Percentiles rank a stretch among this genome's conserved stretches.
phyloP scores from a whole-genome alignment of 2,329 filamentous ascomycete species.

The Ascosphaera aggregata region DNA sequence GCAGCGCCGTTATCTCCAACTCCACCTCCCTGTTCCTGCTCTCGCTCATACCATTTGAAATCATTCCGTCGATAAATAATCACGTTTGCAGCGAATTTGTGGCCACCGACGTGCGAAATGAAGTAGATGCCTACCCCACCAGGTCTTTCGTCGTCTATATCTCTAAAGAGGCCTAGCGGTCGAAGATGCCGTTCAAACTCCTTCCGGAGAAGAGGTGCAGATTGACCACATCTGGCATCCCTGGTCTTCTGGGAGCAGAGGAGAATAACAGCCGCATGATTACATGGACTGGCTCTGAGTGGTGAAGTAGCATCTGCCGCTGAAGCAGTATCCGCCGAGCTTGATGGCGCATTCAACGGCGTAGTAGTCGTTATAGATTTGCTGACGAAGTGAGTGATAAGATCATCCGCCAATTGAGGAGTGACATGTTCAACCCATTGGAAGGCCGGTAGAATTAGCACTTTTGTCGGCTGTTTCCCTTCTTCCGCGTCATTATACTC shows the following conservation, averaged over 20 bases:
- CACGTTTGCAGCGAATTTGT: constrained; percentile 90
- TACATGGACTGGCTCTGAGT: constrained; percentile 40
- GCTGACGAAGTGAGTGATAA: constrained; percentile 50
- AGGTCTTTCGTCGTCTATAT: constrained; percentile 67
- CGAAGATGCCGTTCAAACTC: constrained; percentile 81
- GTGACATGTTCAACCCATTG: constrained; percentile 64
- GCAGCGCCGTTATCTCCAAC: constrained; percentile 26
- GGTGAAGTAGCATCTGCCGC: constrained; percentile 12
- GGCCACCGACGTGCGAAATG: constrained; percentile 85
- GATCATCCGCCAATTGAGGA: constrained; percentile 43
- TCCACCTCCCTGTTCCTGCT: constrained; percentile 12
- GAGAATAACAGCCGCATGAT: constrained; percentile 68
- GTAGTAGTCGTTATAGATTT: constrained; percentile 52
- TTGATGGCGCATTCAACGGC: constrained; percentile 21
- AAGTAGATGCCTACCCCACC: constrained; percentile 93
- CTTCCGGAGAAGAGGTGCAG: constrained; percentile 63
- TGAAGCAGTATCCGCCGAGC: neutral
- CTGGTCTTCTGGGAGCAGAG: constrained; percentile 90
- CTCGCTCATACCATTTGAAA: constrained; percentile 17
- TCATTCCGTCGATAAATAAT: constrained; percentile 56
- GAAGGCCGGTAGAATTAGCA: constrained; percentile 70
- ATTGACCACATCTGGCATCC: constrained; percentile 85
- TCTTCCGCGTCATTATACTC: constrained; percentile 35
- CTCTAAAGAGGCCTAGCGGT: constrained; percentile 61
- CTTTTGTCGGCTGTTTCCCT: constrained; percentile 42